Evolutionary conservation across 1,284 basidiomycete species (phyloP).

Genomic region (Boletus sp.): DNA sequence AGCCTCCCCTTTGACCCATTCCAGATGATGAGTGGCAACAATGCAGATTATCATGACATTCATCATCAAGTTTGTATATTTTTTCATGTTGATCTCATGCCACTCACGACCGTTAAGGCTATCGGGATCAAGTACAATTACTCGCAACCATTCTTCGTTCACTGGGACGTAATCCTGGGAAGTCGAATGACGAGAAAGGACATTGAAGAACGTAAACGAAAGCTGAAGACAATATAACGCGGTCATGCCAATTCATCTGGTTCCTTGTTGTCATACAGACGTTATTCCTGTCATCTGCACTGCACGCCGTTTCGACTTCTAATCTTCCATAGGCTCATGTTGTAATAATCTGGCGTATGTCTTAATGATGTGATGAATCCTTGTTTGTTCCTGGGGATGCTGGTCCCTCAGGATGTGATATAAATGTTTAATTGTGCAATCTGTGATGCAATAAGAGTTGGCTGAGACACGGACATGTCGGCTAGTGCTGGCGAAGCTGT

Average conservation of each 20-base stretch:
- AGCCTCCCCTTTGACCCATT: constrained; percentile 84
- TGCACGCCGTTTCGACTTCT: not conserved
- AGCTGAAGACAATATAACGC: constrained; percentile 28
- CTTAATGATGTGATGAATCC: constrained; percentile 17
- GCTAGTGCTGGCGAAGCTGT: no score
- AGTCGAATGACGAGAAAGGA: constrained; percentile 78
- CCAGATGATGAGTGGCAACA: constrained; percentile 87
- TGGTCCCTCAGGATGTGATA: not conserved
- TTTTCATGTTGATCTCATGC: not conserved
- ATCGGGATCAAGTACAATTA: constrained; percentile 97
- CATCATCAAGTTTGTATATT: constrained; percentile 76
- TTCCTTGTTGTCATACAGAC: constrained; percentile 1
- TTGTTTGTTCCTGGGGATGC: not conserved
- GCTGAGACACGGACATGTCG: no score
- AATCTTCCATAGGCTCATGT: constrained; percentile 16
- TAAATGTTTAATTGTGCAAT: not conserved
- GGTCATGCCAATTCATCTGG: not conserved
- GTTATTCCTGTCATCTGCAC: not conserved
- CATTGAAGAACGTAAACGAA: constrained; percentile 45
- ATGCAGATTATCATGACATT: constrained; percentile 97
- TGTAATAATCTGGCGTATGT: constrained; percentile 20
- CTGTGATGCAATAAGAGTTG: no score
- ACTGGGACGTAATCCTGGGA: constrained; percentile 79
- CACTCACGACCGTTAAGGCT: constrained; percentile 33
- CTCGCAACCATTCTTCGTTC: constrained; percentile 90